Evolutionary conservation across 1,284 basidiomycete genomes (phyloP), one percentile per base, ranked within the genome.

Genomic region (Megacollybia platyphylla): DNA sequence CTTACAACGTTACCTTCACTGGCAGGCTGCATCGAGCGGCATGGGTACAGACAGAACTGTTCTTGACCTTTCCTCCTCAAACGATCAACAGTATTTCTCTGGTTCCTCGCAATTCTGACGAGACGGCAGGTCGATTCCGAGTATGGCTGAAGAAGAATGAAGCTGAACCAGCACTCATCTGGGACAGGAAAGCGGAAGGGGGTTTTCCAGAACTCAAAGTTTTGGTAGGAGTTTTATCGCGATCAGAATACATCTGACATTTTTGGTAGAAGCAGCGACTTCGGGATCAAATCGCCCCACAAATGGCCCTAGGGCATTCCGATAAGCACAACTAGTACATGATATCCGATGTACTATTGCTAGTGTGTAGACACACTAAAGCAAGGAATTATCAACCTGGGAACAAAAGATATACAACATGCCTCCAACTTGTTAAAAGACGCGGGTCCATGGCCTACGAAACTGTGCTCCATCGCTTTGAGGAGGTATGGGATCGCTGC

Each of bases 41-140:
- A 9, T 94, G 90, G 90, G 73, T 79, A 3, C 84, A 87, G 47
- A 94, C 90, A 0, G 90, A 94, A 53, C 70, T 94, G 15, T 75
- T 91, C 53, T 61, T 94, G 39, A 93, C 90, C 0, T 94, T 94
- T 59, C 82, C 88, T 2, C 73, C 84, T 13, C 86, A 87, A 0
- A 56, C 62, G 1, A 59, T 94, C 36, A 67, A 65, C 30, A 67
- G 73, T 29, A 76, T 91, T 42, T 73, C 79, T 6, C 65, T 93
- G 44, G 59, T 87, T 24, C 90, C 91, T 10, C 67, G 79, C 42
- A 87, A 79, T 53, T 57, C 77, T 11, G 83, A 87, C 11, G 88
- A 91, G 50, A 87, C 89, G 5, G 83, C 79, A 29, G 90, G 90
- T 17, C 70, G 88, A 20, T 96, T 94, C 58, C 74, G 90, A 20